Base-by-base conservation (phyloP, 768 basidiomycete genomes). In the Psilocybe cyanescens region DNA sequence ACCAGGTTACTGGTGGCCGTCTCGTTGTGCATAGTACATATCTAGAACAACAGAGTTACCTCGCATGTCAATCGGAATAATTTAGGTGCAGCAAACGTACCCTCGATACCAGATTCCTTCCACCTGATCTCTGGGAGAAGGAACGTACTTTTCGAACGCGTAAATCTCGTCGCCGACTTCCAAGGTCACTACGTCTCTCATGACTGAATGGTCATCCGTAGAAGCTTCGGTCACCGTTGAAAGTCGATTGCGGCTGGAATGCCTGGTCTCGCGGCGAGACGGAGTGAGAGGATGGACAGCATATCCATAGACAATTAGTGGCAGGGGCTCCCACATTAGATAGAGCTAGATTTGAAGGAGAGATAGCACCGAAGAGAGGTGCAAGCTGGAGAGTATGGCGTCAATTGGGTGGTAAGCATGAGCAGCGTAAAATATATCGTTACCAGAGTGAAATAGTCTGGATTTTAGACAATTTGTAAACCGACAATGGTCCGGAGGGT, bases 161-260 rank as follows among this genome's bases (percentile, higher is more conserved):
- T 98, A 98, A 35, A 99, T 88, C 72, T 98, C 96, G 74, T 97
- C 96, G 50, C 97, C 97, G 30, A 98, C 91, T 67, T 97, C 95
- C 58, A 99, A 83, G 5, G 89, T 83, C 35, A 94, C 93, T 24
- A 93, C 88, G 63, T 93, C 91, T 57, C 86, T 81, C 76, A 89
- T 83, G 0, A 85, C 81, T 44, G 83, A 78, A 39, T 86, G 81
- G 45, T 90, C 90, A 56, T 88, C 89, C 17, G 83, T 81, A 2
- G 77, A 90, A 65, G 78, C 78, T 66, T 88, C 86, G 17, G 87
- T 89, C 63, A 86, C 85, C 19, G 83, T 83, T 7, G 88, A 87
- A 46, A 84, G 74, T 65, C 85, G 80, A 66, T 83, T 84, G 29
- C 86, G 81, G 68, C 70, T 77, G 4, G 83, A 88, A 37, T 83